phyloP scores from a whole-genome alignment of 1,139 yeast species.

The Suhomyces atakaporum region DNA sequence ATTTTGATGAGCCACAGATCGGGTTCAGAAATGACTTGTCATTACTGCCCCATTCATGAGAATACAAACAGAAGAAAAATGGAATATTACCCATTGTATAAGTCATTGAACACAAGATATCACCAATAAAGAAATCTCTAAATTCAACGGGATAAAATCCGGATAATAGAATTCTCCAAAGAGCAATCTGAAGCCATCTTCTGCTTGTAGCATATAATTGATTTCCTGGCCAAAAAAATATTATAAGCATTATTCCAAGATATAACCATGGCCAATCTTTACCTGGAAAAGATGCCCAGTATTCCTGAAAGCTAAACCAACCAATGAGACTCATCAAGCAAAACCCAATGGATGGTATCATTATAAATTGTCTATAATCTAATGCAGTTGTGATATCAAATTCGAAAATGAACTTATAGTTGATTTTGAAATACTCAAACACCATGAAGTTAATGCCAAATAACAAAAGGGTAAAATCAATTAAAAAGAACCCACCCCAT shows the following conservation, averaged over 20 bases:
- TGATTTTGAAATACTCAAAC: constrained; percentile 76
- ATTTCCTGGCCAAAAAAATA: constrained; percentile 66
- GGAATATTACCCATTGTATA: constrained; percentile 86
- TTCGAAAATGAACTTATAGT: constrained; percentile 91
- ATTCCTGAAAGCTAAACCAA: constrained; percentile 76
- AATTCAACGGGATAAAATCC: constrained; percentile 95
- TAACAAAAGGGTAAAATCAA: constrained; percentile 58
- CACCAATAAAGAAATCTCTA: constrained; percentile 91
- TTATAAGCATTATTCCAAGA: constrained; percentile 52
- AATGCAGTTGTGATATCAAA: constrained; percentile 73
- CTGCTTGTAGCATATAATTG: constrained; percentile 57
- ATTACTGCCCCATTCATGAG: constrained; percentile 60
- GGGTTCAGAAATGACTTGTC: constrained; percentile 24
- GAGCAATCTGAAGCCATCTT: constrained; percentile 72
- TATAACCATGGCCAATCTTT: constrained; percentile 82
- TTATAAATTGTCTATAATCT: constrained; percentile 62
- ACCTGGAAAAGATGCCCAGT: constrained; percentile 62
- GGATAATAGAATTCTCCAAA: constrained; percentile 72
- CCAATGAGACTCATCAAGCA: constrained; percentile 59
- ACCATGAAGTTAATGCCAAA: constrained; percentile 70
- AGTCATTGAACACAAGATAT: constrained; percentile 82
- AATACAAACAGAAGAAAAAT: constrained; percentile 80
- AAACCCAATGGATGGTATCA: constrained; percentile 62
- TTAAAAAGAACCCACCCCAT: constrained; percentile 87
- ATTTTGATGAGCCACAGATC: constrained; percentile 75